These are phyloP conservation scores for Scheffersomyces amazonensis DNA, from an alignment of 805 yeast species.

Conservation along the genomic window DNA sequence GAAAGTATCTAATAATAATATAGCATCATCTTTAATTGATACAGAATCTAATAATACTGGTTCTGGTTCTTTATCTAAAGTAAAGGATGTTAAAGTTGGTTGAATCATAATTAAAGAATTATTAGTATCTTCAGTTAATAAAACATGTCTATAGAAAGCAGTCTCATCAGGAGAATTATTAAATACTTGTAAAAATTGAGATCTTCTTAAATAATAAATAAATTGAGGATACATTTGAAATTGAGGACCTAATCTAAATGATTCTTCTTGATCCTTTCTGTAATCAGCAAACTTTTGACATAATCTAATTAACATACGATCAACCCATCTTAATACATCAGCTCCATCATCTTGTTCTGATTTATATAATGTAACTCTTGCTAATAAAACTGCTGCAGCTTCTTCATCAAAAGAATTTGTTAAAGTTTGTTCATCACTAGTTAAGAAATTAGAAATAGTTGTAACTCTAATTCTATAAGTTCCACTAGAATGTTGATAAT, in stretches of 20 bases:
- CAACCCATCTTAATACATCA: conserved; percentile 92
- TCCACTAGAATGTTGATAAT: conserved; percentile 95
- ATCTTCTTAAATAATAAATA: conserved; percentile 91
- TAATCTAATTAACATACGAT: conserved; percentile 82
- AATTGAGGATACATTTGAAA: conserved; percentile 93
- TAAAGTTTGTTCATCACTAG: conserved; percentile 46
- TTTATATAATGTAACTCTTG: conserved; percentile 85
- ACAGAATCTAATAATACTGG: conserved; percentile 93
- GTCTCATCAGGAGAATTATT: conserved; percentile 99
- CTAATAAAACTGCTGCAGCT: conserved; percentile 93
- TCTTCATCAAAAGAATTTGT: conserved; percentile 91
- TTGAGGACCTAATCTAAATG: conserved; percentile 80
- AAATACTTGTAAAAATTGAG: conserved; percentile 93
- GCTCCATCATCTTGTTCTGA: conserved; percentile 80
- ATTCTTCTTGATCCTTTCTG: conserved; percentile 76
- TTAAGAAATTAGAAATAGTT: conserved; percentile 62
- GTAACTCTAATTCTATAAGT: conserved; percentile 87
- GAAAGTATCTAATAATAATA: conserved; percentile 88
- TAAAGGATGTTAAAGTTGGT: conserved; percentile 88
- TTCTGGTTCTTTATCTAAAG: conserved; percentile 74
- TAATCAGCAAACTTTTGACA: conserved; percentile 94
- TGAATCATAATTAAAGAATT: conserved; percentile 96
- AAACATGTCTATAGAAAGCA: conserved; percentile 90
- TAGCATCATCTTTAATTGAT: conserved; percentile 84
- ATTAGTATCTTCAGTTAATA: conserved; percentile 86